phyloP scores from a whole-genome alignment of 306 rosid species.

The Heteromeles arbutifolia region DNA sequence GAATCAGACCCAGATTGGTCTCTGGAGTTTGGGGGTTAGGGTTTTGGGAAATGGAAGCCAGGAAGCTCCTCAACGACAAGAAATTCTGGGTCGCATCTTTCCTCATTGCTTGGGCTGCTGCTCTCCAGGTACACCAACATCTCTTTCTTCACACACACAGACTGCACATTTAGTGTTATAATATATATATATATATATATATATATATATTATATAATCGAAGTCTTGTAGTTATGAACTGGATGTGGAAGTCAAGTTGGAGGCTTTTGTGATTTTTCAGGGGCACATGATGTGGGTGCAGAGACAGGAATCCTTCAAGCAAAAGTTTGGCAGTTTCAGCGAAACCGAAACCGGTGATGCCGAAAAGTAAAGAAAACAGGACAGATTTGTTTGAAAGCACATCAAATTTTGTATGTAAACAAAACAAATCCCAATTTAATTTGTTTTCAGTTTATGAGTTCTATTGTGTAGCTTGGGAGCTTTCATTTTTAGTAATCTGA shows the following conservation, averaged over 20 bases:
- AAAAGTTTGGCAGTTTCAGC: slow-evolving; percentile 41
- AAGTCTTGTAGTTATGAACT: background rate
- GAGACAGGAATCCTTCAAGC: slow-evolving; percentile 74
- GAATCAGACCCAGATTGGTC: background rate
- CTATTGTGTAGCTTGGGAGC: background rate
- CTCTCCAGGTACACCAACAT: slow-evolving; percentile 47
- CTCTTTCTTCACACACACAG: background rate
- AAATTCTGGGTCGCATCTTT: slow-evolving; percentile 72
- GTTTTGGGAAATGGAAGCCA: slow-evolving; percentile 44
- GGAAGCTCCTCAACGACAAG: slow-evolving; percentile 54
- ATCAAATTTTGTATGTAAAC: background rate
- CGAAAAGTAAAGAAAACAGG: background rate
- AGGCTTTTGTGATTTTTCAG: slow-evolving; percentile 20
- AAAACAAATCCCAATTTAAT: background rate
- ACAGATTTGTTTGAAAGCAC: background rate
- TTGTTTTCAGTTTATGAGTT: background rate
- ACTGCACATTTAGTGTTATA: background rate
- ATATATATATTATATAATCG: too few relatives aligned
- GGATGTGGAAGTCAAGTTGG: slow-evolving; percentile 2
- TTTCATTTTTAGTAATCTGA: background rate
- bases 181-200: too few relatives aligned
- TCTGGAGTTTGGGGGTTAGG: slow-evolving; percentile 15
- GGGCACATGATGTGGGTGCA: slow-evolving; percentile 86
- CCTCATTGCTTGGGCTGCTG: slow-evolving; percentile 71
- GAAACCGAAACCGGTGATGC: background rate